These are phyloP conservation scores for Phytopythium helicoides DNA, from an alignment of 352 stramenopile genomes.

Conservation along the genomic window DNA sequence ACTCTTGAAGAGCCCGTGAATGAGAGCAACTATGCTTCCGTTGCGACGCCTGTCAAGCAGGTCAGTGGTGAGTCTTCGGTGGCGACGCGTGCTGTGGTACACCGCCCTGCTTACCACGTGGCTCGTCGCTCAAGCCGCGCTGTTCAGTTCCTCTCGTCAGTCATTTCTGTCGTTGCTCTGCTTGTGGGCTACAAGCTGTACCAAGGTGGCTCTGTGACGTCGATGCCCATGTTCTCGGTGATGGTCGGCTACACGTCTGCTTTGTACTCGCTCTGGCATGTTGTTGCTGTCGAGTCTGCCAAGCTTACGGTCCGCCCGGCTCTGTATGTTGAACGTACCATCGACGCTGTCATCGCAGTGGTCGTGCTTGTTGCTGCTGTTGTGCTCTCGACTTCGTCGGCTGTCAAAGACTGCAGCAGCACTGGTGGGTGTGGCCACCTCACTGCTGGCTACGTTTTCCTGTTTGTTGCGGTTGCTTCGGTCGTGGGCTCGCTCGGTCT, in stretches of 20 bases:
- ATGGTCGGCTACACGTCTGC: slow-evolving; percentile 4
- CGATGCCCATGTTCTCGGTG: slow-evolving; percentile 8
- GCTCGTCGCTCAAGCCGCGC: background rate
- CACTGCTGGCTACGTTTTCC: slow-evolving; percentile 5
- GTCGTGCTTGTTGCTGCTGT: slow-evolving; percentile 1
- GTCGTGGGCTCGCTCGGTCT: slow-evolving; percentile 5
- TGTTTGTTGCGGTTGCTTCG: slow-evolving; percentile 2
- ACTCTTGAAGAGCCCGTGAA: background rate
- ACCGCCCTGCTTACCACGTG: background rate
- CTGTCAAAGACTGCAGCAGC: slow-evolving; percentile 4
- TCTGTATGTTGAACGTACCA: background rate
- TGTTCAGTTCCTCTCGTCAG: slow-evolving; percentile 4
- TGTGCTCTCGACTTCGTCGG: slow-evolving; percentile 5
- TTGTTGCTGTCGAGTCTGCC: slow-evolving; percentile 7
- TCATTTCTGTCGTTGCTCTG: background rate
- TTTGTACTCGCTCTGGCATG: slow-evolving; percentile 6
- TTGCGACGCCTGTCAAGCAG: slow-evolving; percentile 2
- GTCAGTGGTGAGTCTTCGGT: background rate
- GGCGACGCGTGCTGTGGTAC: background rate
- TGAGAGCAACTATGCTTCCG: background rate
- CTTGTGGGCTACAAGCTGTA: slow-evolving; percentile 10
- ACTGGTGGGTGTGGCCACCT: slow-evolving; percentile 6
- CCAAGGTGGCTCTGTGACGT: slow-evolving; percentile 5
- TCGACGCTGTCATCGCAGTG: slow-evolving; percentile 3
- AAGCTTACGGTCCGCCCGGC: slow-evolving; percentile 2